Base-by-base conservation (phyloP, 2,329 filamentous ascomycete species). In the Trichophyton simii region DNA sequence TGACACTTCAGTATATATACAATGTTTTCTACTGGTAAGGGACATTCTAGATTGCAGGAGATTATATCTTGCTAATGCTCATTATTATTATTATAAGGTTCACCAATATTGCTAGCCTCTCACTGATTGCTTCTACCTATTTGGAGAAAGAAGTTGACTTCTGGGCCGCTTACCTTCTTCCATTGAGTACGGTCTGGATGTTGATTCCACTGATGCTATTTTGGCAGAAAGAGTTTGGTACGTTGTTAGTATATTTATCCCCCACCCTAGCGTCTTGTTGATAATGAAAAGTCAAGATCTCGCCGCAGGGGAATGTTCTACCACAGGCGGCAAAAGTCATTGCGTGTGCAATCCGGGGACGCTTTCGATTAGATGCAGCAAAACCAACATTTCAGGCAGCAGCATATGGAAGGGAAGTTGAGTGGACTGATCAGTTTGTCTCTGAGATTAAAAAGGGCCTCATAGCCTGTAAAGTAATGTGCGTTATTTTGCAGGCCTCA, bases 81-180 rank as follows among this genome's bases (percentile, higher is more conserved):
- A 6, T 2, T 22, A 6, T 2, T 18, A 15, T 42, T 66, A 68
- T 34, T 62, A 63, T 46, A 60, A 66, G 38, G 59, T 66, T 61
- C 62, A 60, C 20, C 67, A 88, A 88, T 70, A 68, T 88, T 7
- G 86, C 84, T 8, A 80, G 82, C 3, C 75, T 88, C 3, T 85
- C 80, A 0, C 75, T 80, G 50, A 79, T 87, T 65, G 80, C 79
- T 5, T 86, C 82, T 0, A 81, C 80, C 1, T 82, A 81, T 66
- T 77, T 87, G 71, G 86, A 88, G 69, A 77, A 80, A 62, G 78
- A 83, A 63, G 72, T 81, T 62, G 82, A 80, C 1, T 88, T 87
- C 68, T 78, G 83, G 78, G 76, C 77, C 1, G 83, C 85, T 1
- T 87, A 80, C 65, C 71, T 82, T 1, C 68, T 85, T 11, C 63